A percentile compares a stretch with the other conserved stretches of the same genome.
Evolutionary conservation across 495 filamentous ascomycete genomes (phyloP).

Genomic region (Symbiotaphrina buchneri): DNA sequence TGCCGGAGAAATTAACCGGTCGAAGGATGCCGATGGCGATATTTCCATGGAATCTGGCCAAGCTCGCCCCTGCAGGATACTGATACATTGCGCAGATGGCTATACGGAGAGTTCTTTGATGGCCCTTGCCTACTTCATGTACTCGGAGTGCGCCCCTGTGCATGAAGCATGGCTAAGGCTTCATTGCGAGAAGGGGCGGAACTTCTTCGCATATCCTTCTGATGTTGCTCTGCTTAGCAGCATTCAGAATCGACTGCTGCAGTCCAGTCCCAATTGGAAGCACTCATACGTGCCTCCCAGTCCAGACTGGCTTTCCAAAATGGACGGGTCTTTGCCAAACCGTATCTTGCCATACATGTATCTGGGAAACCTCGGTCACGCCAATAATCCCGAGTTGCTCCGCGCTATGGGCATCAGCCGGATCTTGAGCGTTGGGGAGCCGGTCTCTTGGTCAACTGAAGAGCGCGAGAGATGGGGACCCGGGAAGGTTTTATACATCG

Average conservation of each 20-base stretch:
- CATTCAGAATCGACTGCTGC: conserved; percentile 50
- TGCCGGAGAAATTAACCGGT: conserved; percentile 15
- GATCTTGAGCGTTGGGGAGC: conserved; percentile 87
- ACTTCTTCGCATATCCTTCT: conserved; percentile 88
- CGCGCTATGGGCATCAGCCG: conserved; percentile 60
- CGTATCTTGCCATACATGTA: conserved; percentile 89
- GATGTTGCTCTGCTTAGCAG: conserved; percentile 61
- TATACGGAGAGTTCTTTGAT: conserved; percentile 88
- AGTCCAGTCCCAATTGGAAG: conserved; percentile 19
- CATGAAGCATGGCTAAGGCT: conserved; percentile 72
- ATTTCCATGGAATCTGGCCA: conserved; percentile 17
- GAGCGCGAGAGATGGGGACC: conserved; percentile 43
- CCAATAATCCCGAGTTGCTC: conserved; percentile 76
- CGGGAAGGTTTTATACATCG: conserved; percentile 57
- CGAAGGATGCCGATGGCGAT: conserved; percentile 30
- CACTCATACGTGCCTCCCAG: no score
- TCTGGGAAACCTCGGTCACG: conserved; percentile 75
- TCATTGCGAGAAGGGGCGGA: conserved; percentile 59
- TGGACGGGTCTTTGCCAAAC: conserved; percentile 82
- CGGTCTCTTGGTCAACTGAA: conserved; percentile 50
- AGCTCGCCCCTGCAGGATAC: conserved; percentile 32
- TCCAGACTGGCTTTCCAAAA: conserved; percentile 58
- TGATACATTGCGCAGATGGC: conserved; percentile 86
- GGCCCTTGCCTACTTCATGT: conserved; percentile 78
- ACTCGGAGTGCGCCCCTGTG: conserved; percentile 54